Conservation (phyloP, 2,329 filamentous ascomycete species). For the Fusarium coicis region DNA sequence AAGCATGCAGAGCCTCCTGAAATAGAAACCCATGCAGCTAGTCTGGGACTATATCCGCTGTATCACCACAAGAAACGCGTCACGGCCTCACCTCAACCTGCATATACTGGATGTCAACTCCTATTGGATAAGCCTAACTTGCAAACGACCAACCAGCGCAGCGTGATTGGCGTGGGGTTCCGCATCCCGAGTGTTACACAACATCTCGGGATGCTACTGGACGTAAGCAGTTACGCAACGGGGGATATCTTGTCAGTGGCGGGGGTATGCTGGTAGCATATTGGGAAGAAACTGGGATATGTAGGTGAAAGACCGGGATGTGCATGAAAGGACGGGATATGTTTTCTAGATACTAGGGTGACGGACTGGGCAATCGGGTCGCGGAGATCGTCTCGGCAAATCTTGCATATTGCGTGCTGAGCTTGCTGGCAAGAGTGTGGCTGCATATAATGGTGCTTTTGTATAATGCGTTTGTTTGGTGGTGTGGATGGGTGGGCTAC, state of each 20-base stretch:
- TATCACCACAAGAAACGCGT: neutral
- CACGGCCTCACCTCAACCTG: neutral
- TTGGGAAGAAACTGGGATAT: neutral
- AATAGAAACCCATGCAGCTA: neutral
- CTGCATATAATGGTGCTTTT: constrained; percentile 6
- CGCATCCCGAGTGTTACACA: constrained; percentile 23
- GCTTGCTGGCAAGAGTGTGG: neutral
- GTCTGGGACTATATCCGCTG: neutral
- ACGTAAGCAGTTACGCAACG: neutral
- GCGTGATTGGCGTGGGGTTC: neutral
- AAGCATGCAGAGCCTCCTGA: neutral
- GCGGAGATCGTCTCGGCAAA: constrained; percentile 1
- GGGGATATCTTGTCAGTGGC: neutral
- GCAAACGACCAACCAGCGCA: neutral
- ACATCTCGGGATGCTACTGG: constrained; percentile 2
- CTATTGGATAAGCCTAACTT: neutral
- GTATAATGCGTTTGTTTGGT: neutral
- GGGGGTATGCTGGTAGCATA: neutral
- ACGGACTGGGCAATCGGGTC: constrained; percentile 1
- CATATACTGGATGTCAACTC: neutral
- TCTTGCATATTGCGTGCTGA: neutral
- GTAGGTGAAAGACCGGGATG: neutral
- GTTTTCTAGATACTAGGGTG: neutral
- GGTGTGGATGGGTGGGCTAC: constrained; percentile 15
- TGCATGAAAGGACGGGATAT: neutral